Evolutionary conservation across 495 filamentous ascomycete species (phyloP), one percentile per base, ranked within the genome.

Genomic region (Pyronema domesticum): DNA sequence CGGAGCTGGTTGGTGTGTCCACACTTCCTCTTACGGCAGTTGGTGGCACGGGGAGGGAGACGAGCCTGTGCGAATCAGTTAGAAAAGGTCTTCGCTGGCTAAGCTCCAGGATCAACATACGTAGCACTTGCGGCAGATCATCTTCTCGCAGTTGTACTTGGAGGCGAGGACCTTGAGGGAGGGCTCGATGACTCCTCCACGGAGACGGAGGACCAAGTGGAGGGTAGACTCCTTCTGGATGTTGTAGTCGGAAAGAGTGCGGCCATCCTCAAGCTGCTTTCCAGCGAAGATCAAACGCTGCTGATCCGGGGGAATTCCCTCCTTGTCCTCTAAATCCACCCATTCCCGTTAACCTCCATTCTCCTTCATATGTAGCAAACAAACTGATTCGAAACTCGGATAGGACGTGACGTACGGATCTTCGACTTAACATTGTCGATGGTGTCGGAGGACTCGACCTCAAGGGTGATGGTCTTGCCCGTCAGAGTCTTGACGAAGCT

Each of bases 191-290:
- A 98, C 89, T 75, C 91, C 91, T 74, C 91, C 91, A 77, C 91
- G 89, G 64, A 98, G 89, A 78, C 91, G 88, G 70, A 98, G 89
- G 71, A 96, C 91, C 63, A 98, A 76, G 77, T 98, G 91, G 67
- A 98, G 91, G 61, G 91, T 98, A 54, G 89, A 95, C 80, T 95
- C 89, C 89, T 98, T 98, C 79, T 98, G 91, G 75, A 98, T 98
- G 78, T 98, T 98, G 82, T 98, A 98, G 74, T 98, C 91, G 68
- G 82, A 88, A 62, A 98, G 80, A 58, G 91, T 98, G 67, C 91
- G 84, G 73, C 91, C 91, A 77, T 98, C 91, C 81, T 98, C 91
- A 59, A 98, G 82, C 76, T 98, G 91, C 80, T 98, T 98, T 71
- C 91, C 91, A 63, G 91, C 91, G 72, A 98, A 98, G 79, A 98